A percentile compares a stretch with the other conserved stretches of the same genome.
phyloP scores from a whole-genome alignment of 768 basidiomycete species.

The Gyrodon lividus region DNA sequence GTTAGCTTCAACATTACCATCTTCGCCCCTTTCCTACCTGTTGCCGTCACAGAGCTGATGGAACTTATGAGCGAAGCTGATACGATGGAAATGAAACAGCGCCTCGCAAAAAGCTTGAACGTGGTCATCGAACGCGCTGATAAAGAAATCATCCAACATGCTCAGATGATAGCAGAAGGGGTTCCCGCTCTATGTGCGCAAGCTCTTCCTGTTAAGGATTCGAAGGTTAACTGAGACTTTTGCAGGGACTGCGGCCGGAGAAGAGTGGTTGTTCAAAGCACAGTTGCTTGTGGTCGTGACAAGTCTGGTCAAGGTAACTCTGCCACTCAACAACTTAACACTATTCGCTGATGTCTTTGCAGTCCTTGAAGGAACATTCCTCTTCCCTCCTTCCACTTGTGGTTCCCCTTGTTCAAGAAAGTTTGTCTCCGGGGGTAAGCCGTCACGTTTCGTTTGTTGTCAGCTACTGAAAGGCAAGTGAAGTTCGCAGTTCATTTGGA shows the following conservation, averaged over 20 bases:
- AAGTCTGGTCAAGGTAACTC: constrained; percentile 62
- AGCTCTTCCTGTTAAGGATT: constrained; percentile 1
- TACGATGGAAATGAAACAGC: constrained; percentile 72
- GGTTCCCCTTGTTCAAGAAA: constrained; percentile 63
- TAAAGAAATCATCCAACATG: constrained; percentile 64
- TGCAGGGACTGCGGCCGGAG: constrained; percentile 65
- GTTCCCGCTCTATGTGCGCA: constrained; percentile 71
- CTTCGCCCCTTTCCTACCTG: constrained; percentile 70
- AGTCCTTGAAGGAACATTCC: constrained; percentile 71
- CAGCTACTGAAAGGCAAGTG: constrained; percentile 5
- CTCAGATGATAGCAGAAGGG: constrained; percentile 57
- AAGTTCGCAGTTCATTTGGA: constrained; percentile 72
- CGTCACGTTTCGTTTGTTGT: background rate
- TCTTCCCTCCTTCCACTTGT: constrained; percentile 52
- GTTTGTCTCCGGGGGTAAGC: constrained; percentile 56
- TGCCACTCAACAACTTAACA: background rate
- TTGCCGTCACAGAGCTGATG: constrained; percentile 64
- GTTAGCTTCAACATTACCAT: constrained; percentile 56
- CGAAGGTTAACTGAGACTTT: constrained; percentile 11
- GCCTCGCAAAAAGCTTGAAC: constrained; percentile 69
- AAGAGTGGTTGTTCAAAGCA: constrained; percentile 71
- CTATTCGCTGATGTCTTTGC: constrained; percentile 2
- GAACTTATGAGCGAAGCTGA: constrained; percentile 69
- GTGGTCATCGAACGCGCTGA: constrained; percentile 57
- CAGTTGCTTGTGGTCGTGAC: constrained; percentile 68